Base-by-base conservation (phyloP, 2,329 filamentous ascomycete species). In the Fusarium acutatum region DNA sequence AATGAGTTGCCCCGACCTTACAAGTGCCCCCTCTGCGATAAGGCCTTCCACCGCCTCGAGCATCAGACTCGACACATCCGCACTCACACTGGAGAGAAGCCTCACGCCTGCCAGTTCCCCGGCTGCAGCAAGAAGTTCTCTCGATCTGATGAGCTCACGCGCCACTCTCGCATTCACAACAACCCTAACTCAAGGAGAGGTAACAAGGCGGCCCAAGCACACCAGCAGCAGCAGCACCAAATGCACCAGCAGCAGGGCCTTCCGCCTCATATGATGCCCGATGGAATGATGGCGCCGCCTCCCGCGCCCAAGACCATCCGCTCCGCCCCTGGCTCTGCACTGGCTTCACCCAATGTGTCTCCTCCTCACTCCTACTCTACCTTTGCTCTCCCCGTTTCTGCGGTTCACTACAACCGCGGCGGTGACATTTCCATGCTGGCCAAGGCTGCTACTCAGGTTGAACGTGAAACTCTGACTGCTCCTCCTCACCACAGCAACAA, bases 71-170 rank as follows among this genome's bases (percentile, higher is more conserved):
- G 88, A 78, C 96, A 99, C 84, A 98, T 98, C 81, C 92, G 96
- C 79, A 98, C 96, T 12, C 96, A 99, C 84, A 99, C 96, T 0
- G 96, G 96, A 79, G 96, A 99, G 87, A 99, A 98, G 88, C 96
- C 96, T 53, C 96, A 98, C 80, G 95, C 94, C 71, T 99, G 96
- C 89, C 92, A 94, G 82, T 98, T 96, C 80, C 95, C 94, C 8
- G 95, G 95, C 78, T 98, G 96, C 90, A 96, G 94, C 78, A 98
- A 98, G 86, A 94, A 96, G 79, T 98, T 99, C 86, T 97, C 94
- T 74, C 92, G 96, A 74, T 98, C 96, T 18, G 96, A 99, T 81
- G 96, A 99, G 85, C 88, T 99, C 77, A 99, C 96, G 71, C 92
- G 96, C 70, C 96, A 99, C 85, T 98, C 96, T 81, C 91, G 96